phyloP scores from a whole-genome alignment of 345 rosid species.

The Salix exigua region DNA sequence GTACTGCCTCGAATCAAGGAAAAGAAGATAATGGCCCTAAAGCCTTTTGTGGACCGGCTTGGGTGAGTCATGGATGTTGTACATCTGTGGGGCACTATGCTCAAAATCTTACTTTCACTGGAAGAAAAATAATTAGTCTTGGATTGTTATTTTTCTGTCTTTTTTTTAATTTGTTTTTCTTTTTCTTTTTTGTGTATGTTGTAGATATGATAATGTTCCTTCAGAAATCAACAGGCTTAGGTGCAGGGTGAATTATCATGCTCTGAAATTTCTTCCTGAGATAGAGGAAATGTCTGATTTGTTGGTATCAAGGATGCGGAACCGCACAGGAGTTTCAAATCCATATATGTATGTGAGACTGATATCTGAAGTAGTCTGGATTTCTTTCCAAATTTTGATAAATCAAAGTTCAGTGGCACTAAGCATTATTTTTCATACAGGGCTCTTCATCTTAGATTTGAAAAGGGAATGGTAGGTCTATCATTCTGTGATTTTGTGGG shows the following conservation, averaged over 20 bases:
- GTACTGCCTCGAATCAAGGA: constrained; percentile 96
- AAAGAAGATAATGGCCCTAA: constrained; percentile 97
- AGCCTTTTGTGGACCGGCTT: constrained; percentile 98
- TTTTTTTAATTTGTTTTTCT: neutral
- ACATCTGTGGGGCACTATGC: neutral
- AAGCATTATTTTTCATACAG: constrained; percentile 38
- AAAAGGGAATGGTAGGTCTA: constrained; percentile 98
- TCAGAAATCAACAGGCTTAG: constrained; percentile 94
- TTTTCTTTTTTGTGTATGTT: constrained; percentile 17
- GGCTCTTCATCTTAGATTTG: constrained; percentile 99
- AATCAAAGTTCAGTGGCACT: constrained; percentile 9
- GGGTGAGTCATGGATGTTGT: constrained; percentile 54
- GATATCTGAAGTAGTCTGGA: constrained; percentile 14
- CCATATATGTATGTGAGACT: constrained; percentile 73
- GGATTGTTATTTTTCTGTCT: neutral
- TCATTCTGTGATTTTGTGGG: constrained; percentile 99
- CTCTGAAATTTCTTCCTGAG: constrained; percentile 88
- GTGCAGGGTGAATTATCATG: constrained; percentile 99
- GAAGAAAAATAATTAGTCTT: constrained; percentile 1
- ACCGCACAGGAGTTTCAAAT: constrained; percentile 82
- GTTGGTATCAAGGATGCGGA: constrained; percentile 87
- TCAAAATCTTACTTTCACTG: constrained; percentile 1
- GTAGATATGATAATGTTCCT: constrained; percentile 96
- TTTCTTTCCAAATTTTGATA: constrained; percentile 5
- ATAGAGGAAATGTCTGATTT: constrained; percentile 90